phyloP scores from a whole-genome alignment of 108 stramenopile genomes.

The Fistulifera pelliculosa region DNA sequence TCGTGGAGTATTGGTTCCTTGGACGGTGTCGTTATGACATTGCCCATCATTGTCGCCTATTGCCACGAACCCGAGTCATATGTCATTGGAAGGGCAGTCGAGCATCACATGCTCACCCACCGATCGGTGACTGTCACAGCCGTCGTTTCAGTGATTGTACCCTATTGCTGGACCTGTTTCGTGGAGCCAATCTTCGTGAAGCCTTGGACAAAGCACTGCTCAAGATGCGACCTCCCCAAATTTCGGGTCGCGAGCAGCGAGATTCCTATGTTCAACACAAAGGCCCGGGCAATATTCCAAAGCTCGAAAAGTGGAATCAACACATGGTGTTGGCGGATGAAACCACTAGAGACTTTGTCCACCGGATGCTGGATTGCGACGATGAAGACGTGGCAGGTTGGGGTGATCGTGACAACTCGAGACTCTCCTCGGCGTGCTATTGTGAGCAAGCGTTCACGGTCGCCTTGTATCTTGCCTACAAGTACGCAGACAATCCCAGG shows the following conservation, averaged over 20 bases:
- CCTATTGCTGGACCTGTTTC: slow-evolving; percentile 13
- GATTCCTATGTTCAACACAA: slow-evolving; percentile 12
- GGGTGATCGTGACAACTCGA: slow-evolving; percentile 9
- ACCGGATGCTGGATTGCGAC: slow-evolving; percentile 12
- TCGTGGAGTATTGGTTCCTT: slow-evolving; percentile 21
- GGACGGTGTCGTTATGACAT: slow-evolving; percentile 22
- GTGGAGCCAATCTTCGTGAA: slow-evolving; percentile 3
- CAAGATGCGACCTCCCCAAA: slow-evolving; percentile 21
- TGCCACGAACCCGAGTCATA: slow-evolving; percentile 16
- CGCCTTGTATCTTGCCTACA: slow-evolving; percentile 19
- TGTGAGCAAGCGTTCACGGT: slow-evolving; percentile 24
- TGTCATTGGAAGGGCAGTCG: slow-evolving; percentile 20
- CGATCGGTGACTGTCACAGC: slow-evolving; percentile 17
- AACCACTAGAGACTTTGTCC: slow-evolving; percentile 17
- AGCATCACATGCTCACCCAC: slow-evolving; percentile 23
- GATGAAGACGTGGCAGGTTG: slow-evolving; percentile 16
- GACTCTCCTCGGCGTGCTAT: slow-evolving; percentile 22
- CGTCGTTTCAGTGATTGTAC: slow-evolving; percentile 16
- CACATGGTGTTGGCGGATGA: slow-evolving; percentile 14
- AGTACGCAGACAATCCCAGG: slow-evolving; percentile 14
- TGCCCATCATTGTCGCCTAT: slow-evolving; percentile 21
- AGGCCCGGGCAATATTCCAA: slow-evolving; percentile 22
- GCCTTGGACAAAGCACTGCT: slow-evolving; percentile 20
- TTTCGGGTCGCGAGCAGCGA: slow-evolving; percentile 17
- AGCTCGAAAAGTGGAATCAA: slow-evolving; percentile 20